Conservation (phyloP, 441 rosid genomes). For the Populus hybrid region DNA sequence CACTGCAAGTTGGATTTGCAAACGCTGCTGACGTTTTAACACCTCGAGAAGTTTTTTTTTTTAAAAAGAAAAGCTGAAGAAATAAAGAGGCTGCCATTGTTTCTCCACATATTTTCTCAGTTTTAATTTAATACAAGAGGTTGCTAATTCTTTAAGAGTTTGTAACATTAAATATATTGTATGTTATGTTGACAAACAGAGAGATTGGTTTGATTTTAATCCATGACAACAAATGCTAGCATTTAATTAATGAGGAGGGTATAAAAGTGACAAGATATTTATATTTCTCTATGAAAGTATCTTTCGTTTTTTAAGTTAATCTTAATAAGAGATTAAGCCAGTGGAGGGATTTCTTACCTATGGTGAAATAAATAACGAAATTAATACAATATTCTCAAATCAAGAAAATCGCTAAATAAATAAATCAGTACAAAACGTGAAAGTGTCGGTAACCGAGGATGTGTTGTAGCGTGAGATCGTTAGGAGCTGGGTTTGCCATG, state of each 20-base stretch:
- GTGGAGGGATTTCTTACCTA: background rate
- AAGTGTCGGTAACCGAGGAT: conserved; percentile 1
- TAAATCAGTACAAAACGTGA: background rate
- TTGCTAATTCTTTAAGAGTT: background rate
- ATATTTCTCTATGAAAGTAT: background rate
- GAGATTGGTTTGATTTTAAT: background rate
- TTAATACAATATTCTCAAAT: no score
- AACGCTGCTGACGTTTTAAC: background rate
- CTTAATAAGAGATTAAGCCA: background rate
- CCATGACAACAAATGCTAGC: background rate
- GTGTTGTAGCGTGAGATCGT: conserved; percentile 2
- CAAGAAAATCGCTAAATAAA: background rate
- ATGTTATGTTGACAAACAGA: background rate
- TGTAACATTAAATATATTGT: background rate
- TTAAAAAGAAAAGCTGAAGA: background rate
- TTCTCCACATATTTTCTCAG: background rate
- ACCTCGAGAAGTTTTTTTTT: background rate
- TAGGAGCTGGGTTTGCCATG: background rate
- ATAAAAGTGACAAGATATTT: background rate
- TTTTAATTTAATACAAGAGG: background rate
- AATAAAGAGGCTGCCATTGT: background rate
- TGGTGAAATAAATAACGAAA: no score
- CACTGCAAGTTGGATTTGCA: background rate
- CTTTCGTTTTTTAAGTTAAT: background rate
- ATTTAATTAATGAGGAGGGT: background rate